phyloP scores from a whole-genome alignment of 805 yeast genomes.

The Metschnikowia kunwiensis region DNA sequence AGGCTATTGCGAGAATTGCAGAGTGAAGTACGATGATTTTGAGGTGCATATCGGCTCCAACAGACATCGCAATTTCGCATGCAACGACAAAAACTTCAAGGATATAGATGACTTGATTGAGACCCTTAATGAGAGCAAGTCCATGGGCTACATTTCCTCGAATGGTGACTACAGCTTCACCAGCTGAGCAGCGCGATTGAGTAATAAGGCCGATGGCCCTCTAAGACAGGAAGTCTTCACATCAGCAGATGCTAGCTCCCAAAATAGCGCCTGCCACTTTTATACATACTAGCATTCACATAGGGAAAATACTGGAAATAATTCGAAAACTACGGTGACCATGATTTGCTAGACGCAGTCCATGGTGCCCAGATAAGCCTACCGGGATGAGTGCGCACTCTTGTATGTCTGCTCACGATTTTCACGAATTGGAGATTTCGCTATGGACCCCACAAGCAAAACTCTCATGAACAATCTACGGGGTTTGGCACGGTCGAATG shows the following conservation, averaged over 20 bases:
- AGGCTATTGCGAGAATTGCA: slow-evolving; percentile 94
- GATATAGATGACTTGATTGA: slow-evolving; percentile 73
- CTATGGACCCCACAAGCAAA: not conserved
- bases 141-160: slow-evolving; percentile 41
- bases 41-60: slow-evolving; percentile 69
- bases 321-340: no score
- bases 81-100: slow-evolving; percentile 62
- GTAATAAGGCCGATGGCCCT: no score
- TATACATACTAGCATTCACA: no score
- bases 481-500: not conserved
- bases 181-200: no score
- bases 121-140: slow-evolving; percentile 42
- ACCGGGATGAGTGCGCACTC: no score
- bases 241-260: no score
- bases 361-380: no score
- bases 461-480: slow-evolving; percentile 5
- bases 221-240: no score
- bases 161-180: slow-evolving; percentile 36
- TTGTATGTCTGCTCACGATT: slow-evolving; percentile 2
- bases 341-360: no score
- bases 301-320: no score
- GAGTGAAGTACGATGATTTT: slow-evolving; percentile 75
- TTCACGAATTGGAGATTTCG: not conserved
- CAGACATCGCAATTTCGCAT: slow-evolving; percentile 77
- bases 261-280: no score